Conservation (phyloP, 441 rosid genomes). For the Erysimum pusillum region DNA sequence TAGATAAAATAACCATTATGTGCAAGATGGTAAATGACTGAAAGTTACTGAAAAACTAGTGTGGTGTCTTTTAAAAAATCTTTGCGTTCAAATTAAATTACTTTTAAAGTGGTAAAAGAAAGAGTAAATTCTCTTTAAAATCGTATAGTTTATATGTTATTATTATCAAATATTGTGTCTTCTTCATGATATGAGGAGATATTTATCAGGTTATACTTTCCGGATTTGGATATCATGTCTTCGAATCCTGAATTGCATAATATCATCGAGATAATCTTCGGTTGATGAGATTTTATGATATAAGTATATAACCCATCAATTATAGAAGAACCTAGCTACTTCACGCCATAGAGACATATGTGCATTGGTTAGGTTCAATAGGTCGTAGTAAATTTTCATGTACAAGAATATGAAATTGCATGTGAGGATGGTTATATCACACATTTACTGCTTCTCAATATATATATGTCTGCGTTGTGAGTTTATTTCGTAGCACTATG, state of each 20-base stretch:
- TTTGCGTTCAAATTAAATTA: neutral
- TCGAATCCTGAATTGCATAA: neutral
- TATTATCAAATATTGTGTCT: neutral
- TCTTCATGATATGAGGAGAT: neutral
- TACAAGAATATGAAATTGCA: neutral
- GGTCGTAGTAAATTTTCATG: neutral
- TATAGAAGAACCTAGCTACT: neutral
- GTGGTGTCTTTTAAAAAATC: neutral
- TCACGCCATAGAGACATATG: neutral
- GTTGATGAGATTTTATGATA: neutral
- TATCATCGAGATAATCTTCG: neutral
- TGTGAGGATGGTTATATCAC: neutral
- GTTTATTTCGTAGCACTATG: neutral
- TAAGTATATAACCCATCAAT: no score
- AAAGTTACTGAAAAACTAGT: constrained; percentile 1
- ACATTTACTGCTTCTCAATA: neutral
- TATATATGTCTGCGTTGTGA: neutral
- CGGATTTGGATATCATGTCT: neutral
- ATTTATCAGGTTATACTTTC: neutral
- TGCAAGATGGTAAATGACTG: neutral
- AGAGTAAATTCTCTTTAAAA: neutral
- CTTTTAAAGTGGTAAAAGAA: neutral
- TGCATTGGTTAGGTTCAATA: neutral
- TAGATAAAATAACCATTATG: neutral
- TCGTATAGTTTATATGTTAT: neutral